A percentile compares a stretch with the other conserved stretches of the same genome.
These are phyloP conservation scores for Garcia nutans DNA, from an alignment of 345 rosid species.

Conservation along the genomic window DNA sequence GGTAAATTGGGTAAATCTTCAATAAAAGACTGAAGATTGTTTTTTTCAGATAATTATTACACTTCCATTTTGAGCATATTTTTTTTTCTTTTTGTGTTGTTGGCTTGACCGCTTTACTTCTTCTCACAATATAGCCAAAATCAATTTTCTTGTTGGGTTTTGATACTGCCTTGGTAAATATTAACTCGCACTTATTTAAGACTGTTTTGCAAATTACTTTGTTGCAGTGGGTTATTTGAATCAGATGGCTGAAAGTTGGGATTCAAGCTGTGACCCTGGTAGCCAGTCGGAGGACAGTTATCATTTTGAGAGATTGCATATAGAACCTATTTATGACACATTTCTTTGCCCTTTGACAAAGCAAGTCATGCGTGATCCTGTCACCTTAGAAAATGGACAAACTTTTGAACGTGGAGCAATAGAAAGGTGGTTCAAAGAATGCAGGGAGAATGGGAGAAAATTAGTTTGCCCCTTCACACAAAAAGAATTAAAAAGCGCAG, in stretches of 20 bases:
- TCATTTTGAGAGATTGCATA: slow-evolving; percentile 53
- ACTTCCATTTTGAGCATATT: background rate
- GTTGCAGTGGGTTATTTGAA: slow-evolving; percentile 24
- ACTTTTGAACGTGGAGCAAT: slow-evolving; percentile 91
- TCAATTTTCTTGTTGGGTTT: background rate
- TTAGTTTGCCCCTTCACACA: slow-evolving; percentile 75
- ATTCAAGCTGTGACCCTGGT: slow-evolving; percentile 55
- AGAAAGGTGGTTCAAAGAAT: slow-evolving; percentile 83
- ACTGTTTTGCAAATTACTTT: background rate
- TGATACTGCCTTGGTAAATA: background rate
- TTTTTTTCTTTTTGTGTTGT: background rate
- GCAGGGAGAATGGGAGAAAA: slow-evolving; percentile 57
- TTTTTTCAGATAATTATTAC: background rate
- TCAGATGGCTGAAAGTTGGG: slow-evolving; percentile 68
- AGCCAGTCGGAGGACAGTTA: slow-evolving; percentile 79
- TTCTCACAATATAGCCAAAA: background rate
- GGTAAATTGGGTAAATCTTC: background rate
- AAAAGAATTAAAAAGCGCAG: slow-evolving; percentile 54
- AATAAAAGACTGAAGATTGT: background rate
- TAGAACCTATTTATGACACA: slow-evolving; percentile 80
- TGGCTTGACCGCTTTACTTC: background rate
- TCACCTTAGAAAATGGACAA: slow-evolving; percentile 80
- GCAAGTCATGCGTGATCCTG: slow-evolving; percentile 84
- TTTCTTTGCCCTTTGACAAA: slow-evolving; percentile 93
- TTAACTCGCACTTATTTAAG: background rate